Evolutionary conservation across 2,329 filamentous ascomycete genomes (phyloP), one percentile per base, ranked within the genome.

Genomic region (Hypoxylon sp.): DNA sequence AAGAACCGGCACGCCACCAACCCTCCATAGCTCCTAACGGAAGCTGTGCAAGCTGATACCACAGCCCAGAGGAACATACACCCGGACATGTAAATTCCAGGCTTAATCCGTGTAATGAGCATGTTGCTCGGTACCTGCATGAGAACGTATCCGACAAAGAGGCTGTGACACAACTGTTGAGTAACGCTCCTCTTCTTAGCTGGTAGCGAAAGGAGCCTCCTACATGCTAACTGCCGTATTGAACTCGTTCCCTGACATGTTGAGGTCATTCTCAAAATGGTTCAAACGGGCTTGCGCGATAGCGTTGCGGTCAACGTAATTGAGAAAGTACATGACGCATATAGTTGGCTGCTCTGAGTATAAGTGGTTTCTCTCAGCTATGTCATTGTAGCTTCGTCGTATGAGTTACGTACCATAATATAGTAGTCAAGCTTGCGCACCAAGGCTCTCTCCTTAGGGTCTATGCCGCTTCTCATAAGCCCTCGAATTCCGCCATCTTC

Each of bases 301-400:
- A 30, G 83, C 83, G 62, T 85, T 85, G 6, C 82, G 78, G 46
- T 85, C 83, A 20, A 84, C 77, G 58, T 83, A 83, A 64, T 82
- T 84, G 48, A 84, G 76, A 74, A 81, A 84, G 69, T 84, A 84
- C 80, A 83, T 84, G 6, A 80, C 42, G 71, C 81, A 84, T 20
- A 82, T 73, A 4, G 74, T 78, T 13, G 81, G 80, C 79, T 78
- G 11, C 20, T 11, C 27, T 31, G 13, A 44, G 25, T 11, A 22
- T 66, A 6, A 69, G 59, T 33, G 11, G 2, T 20, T 11, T 35
- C 27, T 13, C 4, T 54, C 42, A 5, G 7, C 17, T 56, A 20
- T 10, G 2, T 11, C 13, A n/a, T 2, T 13, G 17, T 8, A 4
- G 1, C 7, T 20, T 25, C 31, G 17, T 25, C 31, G 17, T 6